These are phyloP conservation scores for Paradendryphiella salina DNA, from an alignment of 2,329 filamentous ascomycete genomes.

Conservation along the genomic window DNA sequence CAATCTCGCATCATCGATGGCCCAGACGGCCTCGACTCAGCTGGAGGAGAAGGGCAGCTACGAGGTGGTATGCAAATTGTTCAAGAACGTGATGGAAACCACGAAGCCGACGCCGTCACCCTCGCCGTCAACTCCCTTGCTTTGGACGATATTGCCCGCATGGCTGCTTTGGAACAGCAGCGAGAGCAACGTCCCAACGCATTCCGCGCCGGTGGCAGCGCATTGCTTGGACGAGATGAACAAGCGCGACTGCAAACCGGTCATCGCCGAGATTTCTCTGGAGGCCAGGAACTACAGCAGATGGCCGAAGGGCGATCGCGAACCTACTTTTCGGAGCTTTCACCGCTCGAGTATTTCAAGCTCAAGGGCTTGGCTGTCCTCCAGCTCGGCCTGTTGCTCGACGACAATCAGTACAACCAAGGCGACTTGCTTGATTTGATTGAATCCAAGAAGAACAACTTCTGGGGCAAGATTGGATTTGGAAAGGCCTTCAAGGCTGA, in stretches of 20 bases:
- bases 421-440: constrained; percentile 92
- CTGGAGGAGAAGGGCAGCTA: constrained; percentile 66
- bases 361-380: constrained; percentile 92
- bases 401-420: constrained; percentile 87
- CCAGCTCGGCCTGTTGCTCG: constrained; percentile 89
- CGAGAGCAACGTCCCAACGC: constrained; percentile 84
- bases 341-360: constrained; percentile 95
- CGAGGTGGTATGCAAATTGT: constrained; percentile 73
- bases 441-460: constrained; percentile 88
- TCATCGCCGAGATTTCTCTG: constrained; percentile 68
- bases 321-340: constrained; percentile 94
- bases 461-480: constrained; percentile 98
- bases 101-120: constrained; percentile 75
- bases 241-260: constrained; percentile 70
- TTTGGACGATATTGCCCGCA: constrained; percentile 91
- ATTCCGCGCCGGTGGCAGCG: constrained; percentile 73
- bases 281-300: constrained; percentile 55
- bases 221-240: constrained; percentile 63
- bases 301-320: constrained; percentile 62
- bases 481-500: constrained; percentile 67
- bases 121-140: constrained; percentile 91
- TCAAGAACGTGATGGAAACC: constrained; percentile 72
- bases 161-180: constrained; percentile 93
- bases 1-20: constrained; percentile 92
- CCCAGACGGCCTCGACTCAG: constrained; percentile 68